These are phyloP conservation scores for Triticum monococcum DNA, from an alignment of 176 grass and related monocot species.

Conservation along the genomic window DNA sequence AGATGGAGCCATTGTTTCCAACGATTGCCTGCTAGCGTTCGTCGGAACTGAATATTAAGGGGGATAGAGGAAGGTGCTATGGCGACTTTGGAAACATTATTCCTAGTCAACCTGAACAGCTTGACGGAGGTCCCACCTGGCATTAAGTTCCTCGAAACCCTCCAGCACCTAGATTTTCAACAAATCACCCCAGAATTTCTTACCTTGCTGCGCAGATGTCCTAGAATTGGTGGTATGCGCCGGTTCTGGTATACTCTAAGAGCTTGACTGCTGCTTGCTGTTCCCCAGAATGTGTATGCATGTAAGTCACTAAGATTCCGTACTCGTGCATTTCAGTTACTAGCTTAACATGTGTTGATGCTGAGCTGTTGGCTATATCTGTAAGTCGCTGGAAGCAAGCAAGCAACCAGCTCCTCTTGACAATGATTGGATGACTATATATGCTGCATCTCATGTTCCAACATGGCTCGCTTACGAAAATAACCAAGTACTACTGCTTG, in stretches of 20 bases:
- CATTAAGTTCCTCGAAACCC: background rate
- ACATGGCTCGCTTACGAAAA: no score
- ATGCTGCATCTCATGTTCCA: background rate
- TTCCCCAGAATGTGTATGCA: background rate
- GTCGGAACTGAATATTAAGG: no score
- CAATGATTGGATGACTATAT: no score
- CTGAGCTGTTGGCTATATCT: background rate
- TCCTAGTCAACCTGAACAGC: background rate
- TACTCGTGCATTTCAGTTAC: background rate
- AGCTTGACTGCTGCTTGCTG: background rate
- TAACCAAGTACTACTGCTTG: no score
- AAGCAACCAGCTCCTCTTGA: no score
- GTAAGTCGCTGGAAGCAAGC: no score
- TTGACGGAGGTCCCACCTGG: background rate
- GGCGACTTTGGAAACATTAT: background rate
- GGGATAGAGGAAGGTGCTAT: constrained; percentile 27
- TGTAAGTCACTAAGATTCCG: no score
- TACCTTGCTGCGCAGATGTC: fast-evolving
- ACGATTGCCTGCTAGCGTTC: no score
- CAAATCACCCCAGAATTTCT: no score
- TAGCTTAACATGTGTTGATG: background rate
- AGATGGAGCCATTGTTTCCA: no score
- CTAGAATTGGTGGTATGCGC: background rate
- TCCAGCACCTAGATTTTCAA: fast-evolving
- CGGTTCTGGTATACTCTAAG: fast-evolving